These are phyloP conservation scores for thale cress (Arabidopsis thaliana) DNA, from an alignment of 345 rosid species.

Conservation along the genomic window DNA sequence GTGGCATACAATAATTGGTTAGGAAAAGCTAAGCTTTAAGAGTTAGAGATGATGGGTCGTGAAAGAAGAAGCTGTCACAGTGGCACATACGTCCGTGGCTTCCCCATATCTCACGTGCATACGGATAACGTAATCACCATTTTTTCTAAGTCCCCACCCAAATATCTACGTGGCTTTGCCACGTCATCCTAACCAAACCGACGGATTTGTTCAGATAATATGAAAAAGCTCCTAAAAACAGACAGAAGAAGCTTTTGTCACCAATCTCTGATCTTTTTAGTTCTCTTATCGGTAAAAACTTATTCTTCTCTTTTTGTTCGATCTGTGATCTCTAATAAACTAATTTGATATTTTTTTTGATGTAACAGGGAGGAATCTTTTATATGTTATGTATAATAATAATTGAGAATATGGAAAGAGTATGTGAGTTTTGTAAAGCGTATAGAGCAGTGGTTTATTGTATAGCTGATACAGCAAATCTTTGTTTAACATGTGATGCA, in stretches of 20 bases:
- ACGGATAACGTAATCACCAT: conserved; percentile 52
- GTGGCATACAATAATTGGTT: conserved; percentile 16
- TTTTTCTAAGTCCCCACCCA: conserved; percentile 48
- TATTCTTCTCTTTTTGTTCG: not conserved
- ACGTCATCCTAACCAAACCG: conserved; percentile 34
- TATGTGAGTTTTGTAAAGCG: conserved; percentile 73
- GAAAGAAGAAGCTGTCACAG: conserved; percentile 33
- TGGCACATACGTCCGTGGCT: conserved; percentile 39
- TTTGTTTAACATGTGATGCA: conserved; percentile 84
- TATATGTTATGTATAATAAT: conserved; percentile 15
- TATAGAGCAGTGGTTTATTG: conserved; percentile 79
- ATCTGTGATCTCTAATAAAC: conserved; percentile 32
- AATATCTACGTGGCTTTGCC: conserved; percentile 33
- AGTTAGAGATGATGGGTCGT: conserved; percentile 31
- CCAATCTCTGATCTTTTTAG: conserved; percentile 31
- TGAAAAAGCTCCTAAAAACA: conserved; percentile 34
- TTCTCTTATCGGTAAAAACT: conserved; percentile 17
- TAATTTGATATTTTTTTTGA: conserved; percentile 23
- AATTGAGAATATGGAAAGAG: conserved; percentile 58
- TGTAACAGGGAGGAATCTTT: conserved; percentile 40
- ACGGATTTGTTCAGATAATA: conserved; percentile 41
- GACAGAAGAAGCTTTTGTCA: conserved; percentile 35
- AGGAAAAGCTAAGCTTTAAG: conserved; percentile 41
- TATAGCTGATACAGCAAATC: conserved; percentile 80
- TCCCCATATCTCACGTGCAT: conserved; percentile 54